Percentiles rank a stretch among this genome's conserved stretches.
Conservation (phyloP, 306 rosid species). For the Prosopis cineraria region DNA sequence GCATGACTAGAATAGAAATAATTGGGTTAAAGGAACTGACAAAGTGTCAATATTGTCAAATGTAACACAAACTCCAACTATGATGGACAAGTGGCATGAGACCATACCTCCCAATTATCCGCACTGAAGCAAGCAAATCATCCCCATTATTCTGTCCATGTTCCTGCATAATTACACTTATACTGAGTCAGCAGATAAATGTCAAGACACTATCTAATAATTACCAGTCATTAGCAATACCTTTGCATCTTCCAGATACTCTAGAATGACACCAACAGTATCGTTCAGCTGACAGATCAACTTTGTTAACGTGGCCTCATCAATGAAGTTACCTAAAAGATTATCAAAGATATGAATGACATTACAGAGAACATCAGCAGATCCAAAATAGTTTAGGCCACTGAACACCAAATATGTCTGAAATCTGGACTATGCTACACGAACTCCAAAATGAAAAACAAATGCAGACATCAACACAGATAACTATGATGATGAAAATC, state of each 20-base stretch:
- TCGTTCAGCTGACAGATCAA: slow-evolving; percentile 79
- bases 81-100: slow-evolving; percentile 1
- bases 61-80: background rate
- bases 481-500: slow-evolving; percentile 4
- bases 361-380: background rate
- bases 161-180: slow-evolving; percentile 57
- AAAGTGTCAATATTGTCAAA: slow-evolving; percentile 6
- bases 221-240: slow-evolving; percentile 44
- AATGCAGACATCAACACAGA: background rate
- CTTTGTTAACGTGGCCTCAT: slow-evolving; percentile 57
- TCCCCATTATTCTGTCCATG: slow-evolving; percentile 82
- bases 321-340: slow-evolving; percentile 54
- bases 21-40: background rate
- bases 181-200: slow-evolving; percentile 24
- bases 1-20: slow-evolving; percentile 25
- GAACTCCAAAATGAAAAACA: background rate
- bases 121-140: slow-evolving; percentile 91
- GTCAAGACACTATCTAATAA: slow-evolving; percentile 29
- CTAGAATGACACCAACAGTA: slow-evolving; percentile 74
- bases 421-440: background rate
- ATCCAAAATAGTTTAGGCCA: background rate
- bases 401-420: background rate
- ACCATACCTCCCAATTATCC: slow-evolving; percentile 84
- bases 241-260: slow-evolving; percentile 90
- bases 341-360: slow-evolving; percentile 28